Percentiles rank a stretch among this genome's conserved stretches.
phyloP scores from a whole-genome alignment of 345 rosid genomes.

The Anastatica hierochuntica region DNA sequence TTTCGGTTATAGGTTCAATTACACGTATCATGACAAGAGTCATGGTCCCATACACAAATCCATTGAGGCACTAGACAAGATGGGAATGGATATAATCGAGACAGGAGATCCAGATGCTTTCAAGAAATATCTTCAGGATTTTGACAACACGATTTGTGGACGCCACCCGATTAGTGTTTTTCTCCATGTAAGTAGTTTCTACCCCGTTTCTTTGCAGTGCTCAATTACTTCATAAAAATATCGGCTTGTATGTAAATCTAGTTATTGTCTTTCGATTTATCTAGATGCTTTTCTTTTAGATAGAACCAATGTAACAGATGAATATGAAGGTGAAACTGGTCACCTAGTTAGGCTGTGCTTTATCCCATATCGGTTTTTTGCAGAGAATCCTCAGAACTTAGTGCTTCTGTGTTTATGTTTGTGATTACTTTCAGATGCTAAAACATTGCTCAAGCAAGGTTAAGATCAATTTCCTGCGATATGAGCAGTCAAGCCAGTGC shows the following conservation, averaged over 20 bases:
- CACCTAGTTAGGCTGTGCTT: too few relatives aligned
- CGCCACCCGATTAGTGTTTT: slow-evolving; percentile 91
- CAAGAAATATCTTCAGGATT: slow-evolving; percentile 55
- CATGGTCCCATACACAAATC: slow-evolving; percentile 80
- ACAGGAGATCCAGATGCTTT: slow-evolving; percentile 85
- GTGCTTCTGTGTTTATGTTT: slow-evolving; percentile 2
- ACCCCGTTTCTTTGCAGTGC: too few relatives aligned
- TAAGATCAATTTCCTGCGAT: slow-evolving; percentile 80
- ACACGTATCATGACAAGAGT: slow-evolving; percentile 54
- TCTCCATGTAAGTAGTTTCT: slow-evolving; percentile 85
- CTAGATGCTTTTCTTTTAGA: neutral
- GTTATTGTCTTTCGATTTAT: neutral
- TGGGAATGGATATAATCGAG: slow-evolving; percentile 94
- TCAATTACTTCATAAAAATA: too few relatives aligned
- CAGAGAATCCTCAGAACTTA: neutral
- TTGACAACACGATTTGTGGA: slow-evolving; percentile 85
- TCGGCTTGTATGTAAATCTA: neutral
- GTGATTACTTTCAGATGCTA: slow-evolving; percentile 47
- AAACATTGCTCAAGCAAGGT: slow-evolving; percentile 50
- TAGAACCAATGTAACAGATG: neutral
- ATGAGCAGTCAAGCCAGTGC: slow-evolving; percentile 97
- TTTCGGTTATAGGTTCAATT: slow-evolving; percentile 66
- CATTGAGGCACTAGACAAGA: slow-evolving; percentile 89
- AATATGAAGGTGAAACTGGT: too few relatives aligned
- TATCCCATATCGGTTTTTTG: neutral